phyloP scores from a whole-genome alignment of 2,329 filamentous ascomycete species.

The Pestalotiopsis fici region DNA sequence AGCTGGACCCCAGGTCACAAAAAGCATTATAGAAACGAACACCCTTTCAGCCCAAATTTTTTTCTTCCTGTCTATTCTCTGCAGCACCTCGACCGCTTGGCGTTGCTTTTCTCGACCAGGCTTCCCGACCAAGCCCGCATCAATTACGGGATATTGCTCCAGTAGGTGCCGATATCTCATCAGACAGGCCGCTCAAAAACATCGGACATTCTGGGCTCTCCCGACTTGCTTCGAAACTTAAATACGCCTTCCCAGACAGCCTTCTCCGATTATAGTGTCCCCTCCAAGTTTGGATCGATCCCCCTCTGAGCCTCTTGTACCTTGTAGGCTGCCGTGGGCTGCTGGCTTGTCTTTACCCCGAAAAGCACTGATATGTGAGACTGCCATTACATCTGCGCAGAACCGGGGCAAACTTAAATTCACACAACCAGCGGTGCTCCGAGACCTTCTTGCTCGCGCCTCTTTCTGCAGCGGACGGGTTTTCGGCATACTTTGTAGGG shows the following conservation, averaged over 20 bases:
- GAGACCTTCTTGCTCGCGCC: background rate
- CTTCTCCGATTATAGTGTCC: background rate
- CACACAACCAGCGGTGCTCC: background rate
- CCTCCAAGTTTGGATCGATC: background rate
- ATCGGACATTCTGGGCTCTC: constrained; percentile 5
- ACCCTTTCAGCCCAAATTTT: background rate
- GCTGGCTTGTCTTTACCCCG: background rate
- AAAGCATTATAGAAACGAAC: constrained; percentile 1
- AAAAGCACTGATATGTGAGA: constrained; percentile 5
- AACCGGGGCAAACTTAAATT: constrained; percentile 7
- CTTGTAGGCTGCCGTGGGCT: constrained; percentile 1
- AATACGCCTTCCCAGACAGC: constrained; percentile 1
- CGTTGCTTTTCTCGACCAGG: constrained; percentile 3
- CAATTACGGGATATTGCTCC: constrained; percentile 5
- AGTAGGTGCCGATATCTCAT: background rate
- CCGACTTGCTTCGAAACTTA: background rate
- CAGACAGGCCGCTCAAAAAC: background rate
- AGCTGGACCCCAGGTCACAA: background rate
- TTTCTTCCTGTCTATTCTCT: background rate
- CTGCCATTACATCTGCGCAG: background rate
- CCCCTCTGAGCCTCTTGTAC: constrained; percentile 1
- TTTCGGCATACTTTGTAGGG: background rate
- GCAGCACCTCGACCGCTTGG: constrained; percentile 4
- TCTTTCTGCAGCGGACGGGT: constrained; percentile 3
- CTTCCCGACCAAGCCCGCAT: constrained; percentile 6